Percentiles rank a stretch among this genome's conserved stretches.
These are phyloP conservation scores for Diutina siamensis DNA, from an alignment of 1,139 yeast genomes.

Conservation along the genomic window DNA sequence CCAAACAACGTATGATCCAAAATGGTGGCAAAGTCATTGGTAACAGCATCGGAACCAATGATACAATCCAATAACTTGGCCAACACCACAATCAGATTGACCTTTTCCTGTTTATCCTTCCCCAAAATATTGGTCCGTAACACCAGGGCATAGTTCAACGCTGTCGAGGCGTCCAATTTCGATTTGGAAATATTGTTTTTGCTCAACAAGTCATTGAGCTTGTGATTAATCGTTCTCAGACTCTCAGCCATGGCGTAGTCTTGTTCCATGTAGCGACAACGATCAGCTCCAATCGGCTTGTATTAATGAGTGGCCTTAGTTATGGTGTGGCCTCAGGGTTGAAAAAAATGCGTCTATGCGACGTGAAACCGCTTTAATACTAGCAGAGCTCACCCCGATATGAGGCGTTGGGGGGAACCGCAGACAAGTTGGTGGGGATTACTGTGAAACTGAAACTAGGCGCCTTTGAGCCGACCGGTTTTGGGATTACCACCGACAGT, in stretches of 20 bases:
- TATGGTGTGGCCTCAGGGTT: neutral
- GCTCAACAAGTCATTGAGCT: slow-evolving; percentile 32
- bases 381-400: neutral
- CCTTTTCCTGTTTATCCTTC: slow-evolving; percentile 39
- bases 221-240: slow-evolving; percentile 34
- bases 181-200: slow-evolving; percentile 22
- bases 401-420: neutral
- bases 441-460: neutral
- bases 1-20: slow-evolving; percentile 33
- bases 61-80: slow-evolving; percentile 41
- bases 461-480: neutral
- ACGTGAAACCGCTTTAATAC: neutral
- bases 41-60: slow-evolving; percentile 24
- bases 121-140: slow-evolving; percentile 32
- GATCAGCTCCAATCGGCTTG: too few relatives aligned
- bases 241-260: slow-evolving; percentile 19
- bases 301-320: too few relatives aligned
- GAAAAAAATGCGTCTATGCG: neutral
- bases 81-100: slow-evolving; percentile 41
- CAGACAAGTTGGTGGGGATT: neutral
- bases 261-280: neutral
- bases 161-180: slow-evolving; percentile 25
- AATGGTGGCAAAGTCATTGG: slow-evolving; percentile 25
- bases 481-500: too few relatives aligned
- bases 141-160: slow-evolving; percentile 24